Conservation (phyloP, 352 stramenopile species). For the Phytophthora rubi region DNA sequence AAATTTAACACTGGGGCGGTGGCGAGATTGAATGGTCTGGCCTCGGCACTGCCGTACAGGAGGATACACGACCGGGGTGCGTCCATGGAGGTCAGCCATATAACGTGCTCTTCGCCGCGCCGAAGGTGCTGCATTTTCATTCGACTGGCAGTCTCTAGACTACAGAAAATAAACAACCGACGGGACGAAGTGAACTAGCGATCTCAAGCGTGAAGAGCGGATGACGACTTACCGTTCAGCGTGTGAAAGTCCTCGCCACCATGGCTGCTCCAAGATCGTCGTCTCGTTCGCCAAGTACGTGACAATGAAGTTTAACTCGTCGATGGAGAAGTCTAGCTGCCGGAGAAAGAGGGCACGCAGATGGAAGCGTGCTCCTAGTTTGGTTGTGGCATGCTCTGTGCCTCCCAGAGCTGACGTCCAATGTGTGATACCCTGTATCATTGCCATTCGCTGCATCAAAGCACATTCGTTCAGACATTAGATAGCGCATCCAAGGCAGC, state of each 20-base stretch:
- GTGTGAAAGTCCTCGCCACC: slow-evolving; percentile 45
- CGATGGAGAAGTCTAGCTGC: slow-evolving; percentile 45
- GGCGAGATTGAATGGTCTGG: slow-evolving; percentile 40
- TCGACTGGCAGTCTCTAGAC: slow-evolving; percentile 41
- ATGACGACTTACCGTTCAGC: slow-evolving; percentile 35
- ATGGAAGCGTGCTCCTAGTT: slow-evolving; percentile 51
- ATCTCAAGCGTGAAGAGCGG: background rate
- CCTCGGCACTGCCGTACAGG: slow-evolving; percentile 49
- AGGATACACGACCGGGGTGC: slow-evolving; percentile 45
- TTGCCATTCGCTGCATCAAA: slow-evolving; percentile 30
- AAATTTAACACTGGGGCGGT: slow-evolving; percentile 40
- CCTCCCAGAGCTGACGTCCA: slow-evolving; percentile 32
- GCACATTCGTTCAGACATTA: background rate
- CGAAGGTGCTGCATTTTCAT: slow-evolving; percentile 50
- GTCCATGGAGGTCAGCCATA: slow-evolving; percentile 51
- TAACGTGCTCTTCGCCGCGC: slow-evolving; percentile 44
- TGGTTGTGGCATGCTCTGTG: slow-evolving; percentile 44
- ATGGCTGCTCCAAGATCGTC: slow-evolving; percentile 45
- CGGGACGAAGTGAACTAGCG: background rate
- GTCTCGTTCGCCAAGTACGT: slow-evolving; percentile 52
- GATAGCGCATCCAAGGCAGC: background rate
- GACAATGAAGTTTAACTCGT: slow-evolving; percentile 55
- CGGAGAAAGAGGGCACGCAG: slow-evolving; percentile 51
- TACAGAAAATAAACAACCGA: slow-evolving; percentile 10
- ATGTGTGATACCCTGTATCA: slow-evolving; percentile 33